Evolutionary conservation across 2,329 filamentous ascomycete species (phyloP), one percentile per base, ranked within the genome.

Genomic region (Botrytis galanthina): DNA sequence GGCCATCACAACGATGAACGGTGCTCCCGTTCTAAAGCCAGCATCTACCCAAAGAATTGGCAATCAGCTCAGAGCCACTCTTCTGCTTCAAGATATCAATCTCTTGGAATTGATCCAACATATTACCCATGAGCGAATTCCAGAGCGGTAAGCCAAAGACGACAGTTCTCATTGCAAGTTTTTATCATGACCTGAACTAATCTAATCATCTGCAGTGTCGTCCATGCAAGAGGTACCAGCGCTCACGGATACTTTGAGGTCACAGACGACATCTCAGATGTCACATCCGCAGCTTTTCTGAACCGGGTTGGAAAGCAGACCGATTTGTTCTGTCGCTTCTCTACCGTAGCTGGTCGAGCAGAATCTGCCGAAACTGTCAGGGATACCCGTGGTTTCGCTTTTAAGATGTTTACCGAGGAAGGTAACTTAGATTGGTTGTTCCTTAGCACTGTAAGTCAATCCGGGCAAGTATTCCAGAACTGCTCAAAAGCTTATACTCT

Each of bases 401-500:
- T 87, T 74, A 87, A 87, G 76, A 82, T 87, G 74, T 86, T 82
- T 76, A 87, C 86, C 0, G 82, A 85, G 63, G 83, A 87, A 69
- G 86, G 86, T 1, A 87, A 86, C 74, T 81, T 83, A 59, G 85
- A 87, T 44, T 37, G 61, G 39, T 42, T 46, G 35, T 68, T 48
- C 32, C 66, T 51, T n/a, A 70, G 48, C 35, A 70, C 51, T 22
- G 39, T 0, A 91, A 91, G 0, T 87, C 92, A 10, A 93, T 93
- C 93, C 93, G 82, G 79, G 92, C 20, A 85, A 90, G 66, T 12
- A 29, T 22, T 12, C n/a, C 4, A 32, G 20, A 12, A 22, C 0
- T 14, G n/a, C 91, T 20, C n/a, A 32, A 44, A 29, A 63, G 37
- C 61, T 63, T 29, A 63, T 29, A 10, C 3, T n/a, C 14, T n/a